Conservation (phyloP, 2,329 filamentous ascomycete species). For the Curvularia verruculosa region DNA sequence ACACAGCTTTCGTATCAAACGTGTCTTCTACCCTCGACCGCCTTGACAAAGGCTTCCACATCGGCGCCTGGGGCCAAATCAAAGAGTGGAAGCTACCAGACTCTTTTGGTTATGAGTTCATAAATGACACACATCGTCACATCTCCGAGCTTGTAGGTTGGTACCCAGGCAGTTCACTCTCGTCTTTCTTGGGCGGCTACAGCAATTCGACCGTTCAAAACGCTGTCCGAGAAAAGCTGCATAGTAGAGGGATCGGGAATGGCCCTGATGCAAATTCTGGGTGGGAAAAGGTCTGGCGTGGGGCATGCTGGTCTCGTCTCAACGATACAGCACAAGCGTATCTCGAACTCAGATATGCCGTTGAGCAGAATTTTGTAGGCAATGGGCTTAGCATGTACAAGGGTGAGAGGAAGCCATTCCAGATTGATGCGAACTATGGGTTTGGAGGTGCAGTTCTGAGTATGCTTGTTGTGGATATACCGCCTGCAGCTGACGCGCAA, state of each 20-base stretch:
- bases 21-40: conserved; percentile 53
- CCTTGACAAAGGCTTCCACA: conserved; percentile 60
- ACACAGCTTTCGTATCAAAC: conserved; percentile 43
- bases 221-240: conserved; percentile 56
- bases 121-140: conserved; percentile 59
- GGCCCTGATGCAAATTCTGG: conserved; percentile 59
- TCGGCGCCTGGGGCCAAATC: conserved; percentile 53
- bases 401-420: conserved; percentile 57
- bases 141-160: conserved; percentile 63
- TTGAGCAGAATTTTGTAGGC: conserved; percentile 57
- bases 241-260: conserved; percentile 56
- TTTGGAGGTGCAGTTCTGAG: conserved; percentile 60
- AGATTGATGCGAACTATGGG: conserved; percentile 67
- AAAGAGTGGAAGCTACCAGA: conserved; percentile 59
- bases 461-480: conserved; percentile 60
- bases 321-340: conserved; percentile 60
- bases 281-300: conserved; percentile 65
- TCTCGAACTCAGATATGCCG: conserved; percentile 56
- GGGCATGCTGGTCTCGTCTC: conserved; percentile 62
- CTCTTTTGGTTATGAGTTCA: conserved; percentile 48
- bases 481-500: conserved; percentile 32
- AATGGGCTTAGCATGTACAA: conserved; percentile 62
- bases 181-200: conserved; percentile 51
- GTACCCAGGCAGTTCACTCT: conserved; percentile 61
- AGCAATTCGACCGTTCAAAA: conserved; percentile 52